phyloP scores from a whole-genome alignment of 805 yeast species.

The Kazachstania bromeliacearum region DNA sequence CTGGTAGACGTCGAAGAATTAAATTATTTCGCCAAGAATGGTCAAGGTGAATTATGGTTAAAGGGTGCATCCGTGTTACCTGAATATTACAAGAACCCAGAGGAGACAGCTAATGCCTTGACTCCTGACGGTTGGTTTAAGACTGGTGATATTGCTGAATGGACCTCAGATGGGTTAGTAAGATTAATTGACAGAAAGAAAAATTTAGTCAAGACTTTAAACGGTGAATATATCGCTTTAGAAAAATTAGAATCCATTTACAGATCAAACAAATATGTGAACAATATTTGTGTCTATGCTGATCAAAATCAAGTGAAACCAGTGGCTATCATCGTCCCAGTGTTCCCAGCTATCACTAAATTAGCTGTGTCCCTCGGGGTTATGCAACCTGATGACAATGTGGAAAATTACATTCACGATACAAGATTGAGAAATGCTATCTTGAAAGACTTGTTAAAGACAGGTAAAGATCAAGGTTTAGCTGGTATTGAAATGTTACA shows the following conservation, averaged over 20 bases:
- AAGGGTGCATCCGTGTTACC: conserved; percentile 63
- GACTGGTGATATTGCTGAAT: conserved; percentile 95
- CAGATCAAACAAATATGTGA: conserved; percentile 69
- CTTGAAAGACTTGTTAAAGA: conserved; percentile 49
- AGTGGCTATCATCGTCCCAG: conserved; percentile 80
- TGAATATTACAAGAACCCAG: conserved; percentile 74
- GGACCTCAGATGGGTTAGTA: conserved; percentile 74
- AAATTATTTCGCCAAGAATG: conserved; percentile 79
- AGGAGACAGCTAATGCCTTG: conserved; percentile 70
- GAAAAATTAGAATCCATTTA: conserved; percentile 89
- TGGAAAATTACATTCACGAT: conserved; percentile 44
- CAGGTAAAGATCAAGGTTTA: conserved; percentile 76
- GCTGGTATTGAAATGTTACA: conserved; percentile 76
- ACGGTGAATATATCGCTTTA: conserved; percentile 96
- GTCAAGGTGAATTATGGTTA: conserved; percentile 87
- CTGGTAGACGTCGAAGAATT: conserved; percentile 86
- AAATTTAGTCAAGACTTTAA: conserved; percentile 88
- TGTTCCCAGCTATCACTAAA: conserved; percentile 52
- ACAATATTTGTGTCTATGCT: conserved; percentile 87
- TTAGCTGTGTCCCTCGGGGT: conserved; percentile 51
- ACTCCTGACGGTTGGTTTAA: conserved; percentile 87
- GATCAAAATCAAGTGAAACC: conserved; percentile 85
- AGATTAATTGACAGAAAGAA: conserved; percentile 87
- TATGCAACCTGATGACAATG: conserved; percentile 36
- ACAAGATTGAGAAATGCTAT: conserved; percentile 46